Conservation (phyloP, 75 land plant genomes). For the Pinus taeda region DNA sequence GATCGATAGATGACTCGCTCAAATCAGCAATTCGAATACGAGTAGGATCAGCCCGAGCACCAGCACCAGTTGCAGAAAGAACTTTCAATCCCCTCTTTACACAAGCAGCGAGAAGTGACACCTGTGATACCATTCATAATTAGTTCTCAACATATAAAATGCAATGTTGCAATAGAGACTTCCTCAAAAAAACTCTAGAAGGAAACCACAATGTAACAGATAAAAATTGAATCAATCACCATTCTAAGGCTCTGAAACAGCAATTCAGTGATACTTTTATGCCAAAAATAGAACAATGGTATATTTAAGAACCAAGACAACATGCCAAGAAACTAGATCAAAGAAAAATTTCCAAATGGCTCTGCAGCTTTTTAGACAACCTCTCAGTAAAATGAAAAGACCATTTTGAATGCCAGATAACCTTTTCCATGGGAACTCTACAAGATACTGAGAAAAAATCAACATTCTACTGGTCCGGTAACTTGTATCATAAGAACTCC, state of each 20-base stretch:
- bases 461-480: not conserved
- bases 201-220: not conserved
- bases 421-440: not conserved
- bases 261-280: not conserved
- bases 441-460: not conserved
- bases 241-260: not conserved
- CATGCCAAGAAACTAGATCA: not conserved
- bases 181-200: no score
- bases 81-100: conserved; percentile 79
- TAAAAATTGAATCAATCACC: not conserved
- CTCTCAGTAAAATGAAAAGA: not conserved
- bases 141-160: not conserved
- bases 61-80: conserved; percentile 95
- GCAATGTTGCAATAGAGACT: not conserved
- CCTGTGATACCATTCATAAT: conserved; percentile 37
- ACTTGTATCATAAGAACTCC: not conserved
- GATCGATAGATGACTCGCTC: conserved; percentile 88
- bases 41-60: conserved; percentile 98
- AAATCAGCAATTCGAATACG: conserved; percentile 93
- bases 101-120: conserved; percentile 94
- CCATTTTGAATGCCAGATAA: not conserved
- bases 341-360: not conserved
- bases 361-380: not conserved
- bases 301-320: not conserved
- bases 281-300: not conserved